Evolutionary conservation across 116 monocot genomes (phyloP).

Genomic region (Thalassia testudinum): DNA sequence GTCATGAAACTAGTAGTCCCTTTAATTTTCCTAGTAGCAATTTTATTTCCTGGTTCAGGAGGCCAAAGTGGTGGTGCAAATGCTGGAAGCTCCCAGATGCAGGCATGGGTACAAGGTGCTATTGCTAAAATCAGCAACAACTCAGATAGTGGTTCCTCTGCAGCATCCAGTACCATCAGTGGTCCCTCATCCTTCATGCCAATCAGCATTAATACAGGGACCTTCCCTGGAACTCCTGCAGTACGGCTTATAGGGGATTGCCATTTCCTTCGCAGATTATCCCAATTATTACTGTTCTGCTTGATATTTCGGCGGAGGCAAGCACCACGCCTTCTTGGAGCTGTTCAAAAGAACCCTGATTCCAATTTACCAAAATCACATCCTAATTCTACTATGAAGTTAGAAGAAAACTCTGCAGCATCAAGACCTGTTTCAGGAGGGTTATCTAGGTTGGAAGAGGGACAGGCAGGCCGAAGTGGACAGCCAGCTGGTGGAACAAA

Average conservation of each 20-base stretch:
- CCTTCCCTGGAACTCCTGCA: conserved; percentile 99
- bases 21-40: too few species aligned
- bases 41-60: conserved; percentile 6
- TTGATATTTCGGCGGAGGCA: conserved; percentile 79
- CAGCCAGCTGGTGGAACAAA: conserved; percentile 59
- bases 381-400: conserved; percentile 25
- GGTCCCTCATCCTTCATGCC: conserved; percentile 74
- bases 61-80: conserved; percentile 17
- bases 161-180: conserved; percentile 48
- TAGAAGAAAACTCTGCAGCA: conserved; percentile 30
- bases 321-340: conserved; percentile 31
- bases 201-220: conserved; percentile 92
- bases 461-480: conserved; percentile 32
- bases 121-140: conserved; percentile 92
- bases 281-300: conserved; percentile 87
- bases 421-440: conserved; percentile 30
- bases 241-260: conserved; percentile 97
- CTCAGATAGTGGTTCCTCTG: conserved; percentile 58
- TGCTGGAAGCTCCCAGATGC: conserved; percentile 85
- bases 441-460: conserved; percentile 56
- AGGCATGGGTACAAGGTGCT: conserved; percentile 98
- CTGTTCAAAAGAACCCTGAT: conserved; percentile 33
- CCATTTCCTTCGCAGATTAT: conserved; percentile 93
- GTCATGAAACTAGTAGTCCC: too few species aligned
- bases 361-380: conserved; percentile 44